Evolutionary conservation across 257 asterid species (phyloP), one percentile per base, ranked within the genome.

Genomic region (Scutellaria barbata): DNA sequence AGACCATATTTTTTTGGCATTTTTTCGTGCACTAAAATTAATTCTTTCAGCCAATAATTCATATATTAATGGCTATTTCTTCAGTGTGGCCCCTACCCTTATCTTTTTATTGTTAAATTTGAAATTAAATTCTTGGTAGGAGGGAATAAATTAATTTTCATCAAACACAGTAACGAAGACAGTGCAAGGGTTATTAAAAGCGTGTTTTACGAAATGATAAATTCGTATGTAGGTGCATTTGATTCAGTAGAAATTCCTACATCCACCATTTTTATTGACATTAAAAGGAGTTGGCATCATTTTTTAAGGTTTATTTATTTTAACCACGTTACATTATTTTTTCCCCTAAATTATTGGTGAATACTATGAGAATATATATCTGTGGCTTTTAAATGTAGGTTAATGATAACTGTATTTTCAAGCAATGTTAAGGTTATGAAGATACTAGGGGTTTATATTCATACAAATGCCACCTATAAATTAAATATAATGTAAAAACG

Each of bases 241-340:
- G 77, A 63, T 76, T 62, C 47, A 20, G 59, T 56, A 40, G 63
- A 72, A 42, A 43, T 68, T 68, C 57, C 30, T 9, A 9, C 11
- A 73, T 62, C 82, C 72, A 73, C 79, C 79, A 30, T 54, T 73
- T 73, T 73, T 73, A 73, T 73, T 67, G 72, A 53, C 82, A 78
- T 72, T 73, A 39, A 73, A 61, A 33, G 52, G 9, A 58, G 66
- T 30, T 50, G 61, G 73, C 56, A 14, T 60, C 12, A 68, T 48
- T 71, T 71, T 51, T 37, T 10, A 63, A 46, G 66, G 68, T 74
- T 74, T 55, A 35, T 54, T 63, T 65, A 35, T 54, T 63, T 42
- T 53, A 39, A 7, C 47, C 22, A 54, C 66, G 42, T 7, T 30
- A 2, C 4, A 2, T 30, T 30, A 17, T 35, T 17, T 37, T 60